phyloP scores from a whole-genome alignment of 495 filamentous ascomycete genomes.

The Xylaria bambusicola region DNA sequence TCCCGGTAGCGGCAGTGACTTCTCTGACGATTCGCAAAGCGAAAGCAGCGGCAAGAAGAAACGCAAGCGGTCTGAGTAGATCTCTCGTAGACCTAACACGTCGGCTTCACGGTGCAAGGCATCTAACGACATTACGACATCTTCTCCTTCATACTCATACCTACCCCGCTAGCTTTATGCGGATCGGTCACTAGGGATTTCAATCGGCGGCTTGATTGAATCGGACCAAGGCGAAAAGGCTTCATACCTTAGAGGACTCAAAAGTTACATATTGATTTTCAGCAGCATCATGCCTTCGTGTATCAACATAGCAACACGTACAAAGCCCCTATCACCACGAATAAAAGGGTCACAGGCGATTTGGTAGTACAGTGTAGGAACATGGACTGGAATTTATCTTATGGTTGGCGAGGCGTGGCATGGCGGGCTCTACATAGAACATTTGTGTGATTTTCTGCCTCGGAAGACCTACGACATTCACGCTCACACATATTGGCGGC shows the following conservation, averaged over 20 bases:
- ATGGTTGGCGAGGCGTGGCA: conserved; percentile 31
- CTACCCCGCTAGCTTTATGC: conserved; percentile 25
- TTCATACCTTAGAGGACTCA: conserved; percentile 35
- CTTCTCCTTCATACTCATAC: conserved; percentile 27
- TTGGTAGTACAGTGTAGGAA: conserved; percentile 25
- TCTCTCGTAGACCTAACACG: conserved; percentile 8
- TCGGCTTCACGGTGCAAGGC: conserved; percentile 20
- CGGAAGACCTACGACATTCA: conserved; percentile 26
- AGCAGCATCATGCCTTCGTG: conserved; percentile 39
- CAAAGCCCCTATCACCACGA: conserved; percentile 33
- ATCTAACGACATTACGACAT: conserved; percentile 40
- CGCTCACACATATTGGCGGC: conserved; percentile 26
- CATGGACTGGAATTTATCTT: conserved; percentile 22
- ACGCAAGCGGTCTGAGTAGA: conserved; percentile 67
- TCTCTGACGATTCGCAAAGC: conserved; percentile 55
- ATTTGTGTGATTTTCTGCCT: conserved; percentile 22
- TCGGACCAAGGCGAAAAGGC: conserved; percentile 15
- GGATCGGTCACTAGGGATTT: conserved; percentile 27
- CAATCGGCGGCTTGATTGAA: conserved; percentile 17
- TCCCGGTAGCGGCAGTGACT: conserved; percentile 59
- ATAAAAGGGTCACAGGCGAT: conserved; percentile 31
- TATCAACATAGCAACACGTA: conserved; percentile 39
- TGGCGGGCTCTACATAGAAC: conserved; percentile 24
- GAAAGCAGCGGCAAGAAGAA: conserved; percentile 65
- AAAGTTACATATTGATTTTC: conserved; percentile 40